Base-by-base conservation (phyloP, 1,139 yeast species). In the Yamadazyma diddensiae region DNA sequence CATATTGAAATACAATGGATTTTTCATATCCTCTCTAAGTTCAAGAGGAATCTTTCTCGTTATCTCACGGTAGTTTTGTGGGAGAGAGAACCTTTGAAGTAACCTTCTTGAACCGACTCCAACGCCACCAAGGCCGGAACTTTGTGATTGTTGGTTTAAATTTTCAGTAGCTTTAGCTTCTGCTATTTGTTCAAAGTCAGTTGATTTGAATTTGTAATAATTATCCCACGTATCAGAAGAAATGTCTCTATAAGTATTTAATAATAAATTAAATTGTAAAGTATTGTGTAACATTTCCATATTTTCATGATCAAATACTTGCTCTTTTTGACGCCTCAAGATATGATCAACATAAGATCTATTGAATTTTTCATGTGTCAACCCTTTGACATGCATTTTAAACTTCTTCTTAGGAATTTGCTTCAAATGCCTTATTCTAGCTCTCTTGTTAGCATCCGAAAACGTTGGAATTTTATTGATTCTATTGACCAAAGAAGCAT, bases 211-310 rank as follows among this genome's bases (percentile, higher is more conserved):
- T 30, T 57, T 53, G 45, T 56, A 69, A 45, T 65, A 69, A 22
- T 55, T 50, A 11, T 47, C 39, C 74, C 73, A 67, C 0, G 72
- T 67, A 18, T 65, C 66, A 10, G 49, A 53, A 0, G 71, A 51
- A 29, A 69, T 61, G 21, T 58, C 64, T 30, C 75, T 48, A 43
- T 67, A 69, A 5, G 71, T 54, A 41, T 69, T 69, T 10, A 63
- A 44, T 31, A 69, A 52, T 16, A 68, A 43, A 40, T 69, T 69
- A 44, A 63, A 69, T 38, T 66, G 72, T 21, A 63, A 53, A 32
- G 59, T 62, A 37, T 65, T 68, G 41, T 69, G 75, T 17, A 69
- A 47, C 65, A 69, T 64, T 45, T 69, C 75, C 36, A 69, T 41
- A 41, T 69, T 69, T 15, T 52, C 48, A 36, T 51, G 57, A 41